Conservation (phyloP, 768 basidiomycete genomes). For the Mycena indigotica region DNA sequence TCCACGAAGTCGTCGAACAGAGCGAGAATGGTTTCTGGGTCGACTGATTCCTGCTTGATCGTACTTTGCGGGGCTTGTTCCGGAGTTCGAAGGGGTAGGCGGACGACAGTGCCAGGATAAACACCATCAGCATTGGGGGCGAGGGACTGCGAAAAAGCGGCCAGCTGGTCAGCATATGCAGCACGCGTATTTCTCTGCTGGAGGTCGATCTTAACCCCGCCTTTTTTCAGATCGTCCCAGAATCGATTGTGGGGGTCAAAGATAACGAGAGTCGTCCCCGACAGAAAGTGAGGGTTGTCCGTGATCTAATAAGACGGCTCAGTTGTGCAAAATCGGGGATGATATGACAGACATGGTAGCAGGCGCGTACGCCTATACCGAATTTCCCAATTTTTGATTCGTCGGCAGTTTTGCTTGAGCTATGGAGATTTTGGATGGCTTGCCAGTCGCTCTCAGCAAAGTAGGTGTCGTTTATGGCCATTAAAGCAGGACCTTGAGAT, state of each 20-base stretch:
- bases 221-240: constrained; percentile 4
- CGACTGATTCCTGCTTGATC: constrained; percentile 16
- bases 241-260: constrained; percentile 33
- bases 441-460: constrained; percentile 32
- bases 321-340: not conserved
- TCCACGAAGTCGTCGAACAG: constrained; percentile 30
- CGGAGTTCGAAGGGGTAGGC: constrained; percentile 31
- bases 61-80: constrained; percentile 15
- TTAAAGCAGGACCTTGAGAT: constrained; percentile 33
- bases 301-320: constrained; percentile 26
- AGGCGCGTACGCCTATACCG: constrained; percentile 33
- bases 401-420: constrained; percentile 32
- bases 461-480: constrained; percentile 31
- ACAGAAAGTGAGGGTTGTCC: constrained; percentile 34
- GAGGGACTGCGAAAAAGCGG: constrained; percentile 21
- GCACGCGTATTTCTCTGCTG: not conserved
- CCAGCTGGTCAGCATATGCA: constrained; percentile 26
- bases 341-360: constrained; percentile 32
- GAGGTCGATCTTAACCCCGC: constrained; percentile 23
- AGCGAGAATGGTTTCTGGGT: constrained; percentile 15
- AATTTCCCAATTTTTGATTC: constrained; percentile 36
- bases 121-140: not conserved
- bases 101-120: constrained; percentile 29
- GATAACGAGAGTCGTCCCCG: constrained; percentile 27
- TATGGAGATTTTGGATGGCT: constrained; percentile 29